These are phyloP conservation scores for Rhododendron henanense DNA, from an alignment of 148 eudicot genomes.

Conservation along the genomic window DNA sequence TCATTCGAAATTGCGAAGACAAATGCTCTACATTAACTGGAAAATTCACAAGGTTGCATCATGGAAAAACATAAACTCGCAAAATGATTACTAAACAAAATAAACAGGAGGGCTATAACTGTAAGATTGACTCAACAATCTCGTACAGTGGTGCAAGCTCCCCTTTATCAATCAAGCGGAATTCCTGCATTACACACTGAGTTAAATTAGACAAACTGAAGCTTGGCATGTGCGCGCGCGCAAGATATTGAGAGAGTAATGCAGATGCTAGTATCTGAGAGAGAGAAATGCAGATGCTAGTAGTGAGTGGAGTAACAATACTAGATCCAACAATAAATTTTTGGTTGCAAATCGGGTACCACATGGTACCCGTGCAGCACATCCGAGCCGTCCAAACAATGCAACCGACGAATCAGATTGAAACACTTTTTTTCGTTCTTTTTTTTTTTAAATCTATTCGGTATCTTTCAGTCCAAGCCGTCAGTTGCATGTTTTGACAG, in stretches of 20 bases:
- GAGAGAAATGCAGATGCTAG: neutral
- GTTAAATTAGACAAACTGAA: neutral
- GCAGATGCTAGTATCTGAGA: neutral
- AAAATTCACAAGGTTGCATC: neutral
- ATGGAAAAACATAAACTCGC: neutral
- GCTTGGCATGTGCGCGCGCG: neutral
- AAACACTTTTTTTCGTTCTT: too few species aligned
- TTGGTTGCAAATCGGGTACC: too few species aligned
- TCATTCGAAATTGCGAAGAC: neutral
- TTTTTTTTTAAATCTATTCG: too few species aligned
- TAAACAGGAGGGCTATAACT: neutral
- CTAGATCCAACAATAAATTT: too few species aligned
- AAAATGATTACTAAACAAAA: neutral
- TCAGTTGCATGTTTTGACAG: too few species aligned
- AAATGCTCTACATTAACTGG: neutral
- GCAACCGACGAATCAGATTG: too few species aligned
- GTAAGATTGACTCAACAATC: conserved; percentile 46
- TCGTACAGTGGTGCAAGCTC: conserved; percentile 61
- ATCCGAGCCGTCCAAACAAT: too few species aligned
- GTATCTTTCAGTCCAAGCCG: too few species aligned
- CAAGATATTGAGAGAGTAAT: neutral
- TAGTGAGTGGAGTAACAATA: too few species aligned
- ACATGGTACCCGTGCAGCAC: too few species aligned
- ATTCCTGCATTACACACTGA: conserved; percentile 45
- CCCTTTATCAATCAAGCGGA: conserved; percentile 49